Conservation (phyloP, 169 alveolate genomes). For the Babesia divergens region DNA sequence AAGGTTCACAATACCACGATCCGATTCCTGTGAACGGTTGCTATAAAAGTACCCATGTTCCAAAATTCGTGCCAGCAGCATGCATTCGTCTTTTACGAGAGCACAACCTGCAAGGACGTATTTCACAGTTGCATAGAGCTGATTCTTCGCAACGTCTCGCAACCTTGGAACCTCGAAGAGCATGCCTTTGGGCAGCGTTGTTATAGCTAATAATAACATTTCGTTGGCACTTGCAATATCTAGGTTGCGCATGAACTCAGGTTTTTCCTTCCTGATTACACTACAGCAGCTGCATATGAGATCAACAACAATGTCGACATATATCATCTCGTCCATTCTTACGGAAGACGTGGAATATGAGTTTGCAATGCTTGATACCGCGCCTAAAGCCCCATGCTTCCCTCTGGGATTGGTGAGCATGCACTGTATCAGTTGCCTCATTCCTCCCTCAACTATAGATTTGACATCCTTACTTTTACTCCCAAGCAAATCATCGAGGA, state of each 20-base stretch:
- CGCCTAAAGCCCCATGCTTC: not conserved
- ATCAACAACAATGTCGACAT: conserved; percentile 4
- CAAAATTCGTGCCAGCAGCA: conserved; percentile 1
- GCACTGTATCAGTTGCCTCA: conserved; percentile 34
- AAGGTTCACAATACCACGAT: not conserved
- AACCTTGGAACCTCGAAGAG: conserved; percentile 17
- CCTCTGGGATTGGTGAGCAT: not conserved
- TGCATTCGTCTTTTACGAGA: not conserved
- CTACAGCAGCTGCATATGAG: not conserved
- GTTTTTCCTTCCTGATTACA: not conserved
- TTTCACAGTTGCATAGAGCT: conserved; percentile 10
- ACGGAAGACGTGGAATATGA: not conserved
- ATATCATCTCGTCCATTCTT: not conserved
- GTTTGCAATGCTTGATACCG: not conserved
- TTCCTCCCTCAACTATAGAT: conserved; percentile 35
- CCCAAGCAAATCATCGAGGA: conserved; percentile 15
- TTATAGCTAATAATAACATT: not conserved
- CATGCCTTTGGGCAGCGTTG: conserved; percentile 14
- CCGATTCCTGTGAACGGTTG: not conserved
- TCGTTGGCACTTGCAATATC: conserved; percentile 1
- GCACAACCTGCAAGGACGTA: not conserved
- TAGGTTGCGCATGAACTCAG: conserved; percentile 2
- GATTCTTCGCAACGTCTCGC: not conserved
- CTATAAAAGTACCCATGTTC: conserved; percentile 27
- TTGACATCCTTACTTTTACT: not conserved